Evolutionary conservation across 2,329 filamentous ascomycete genomes (phyloP).

Genomic region (Sporothrix phasma): DNA sequence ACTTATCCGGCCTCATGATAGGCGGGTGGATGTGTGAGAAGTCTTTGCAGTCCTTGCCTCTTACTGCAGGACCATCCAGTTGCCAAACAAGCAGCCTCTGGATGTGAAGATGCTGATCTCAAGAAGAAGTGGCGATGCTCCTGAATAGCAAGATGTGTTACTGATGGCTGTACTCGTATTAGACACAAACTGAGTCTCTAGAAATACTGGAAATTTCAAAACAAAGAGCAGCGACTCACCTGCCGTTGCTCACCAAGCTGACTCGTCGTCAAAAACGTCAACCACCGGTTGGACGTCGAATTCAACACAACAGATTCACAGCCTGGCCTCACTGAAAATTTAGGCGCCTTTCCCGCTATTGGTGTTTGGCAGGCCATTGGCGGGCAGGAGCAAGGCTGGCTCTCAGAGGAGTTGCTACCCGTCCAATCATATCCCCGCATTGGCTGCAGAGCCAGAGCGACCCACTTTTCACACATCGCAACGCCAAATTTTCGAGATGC

Average conservation of each 20-base stretch:
- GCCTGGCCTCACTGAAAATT: not conserved
- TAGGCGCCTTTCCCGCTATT: not conserved
- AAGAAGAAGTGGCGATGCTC: not conserved
- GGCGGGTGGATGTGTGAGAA: not conserved
- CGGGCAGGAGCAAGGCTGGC: slow-evolving; percentile 4
- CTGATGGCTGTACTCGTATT: too few relatives aligned
- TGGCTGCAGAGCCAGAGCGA: not conserved
- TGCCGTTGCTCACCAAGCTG: too few relatives aligned
- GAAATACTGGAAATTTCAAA: too few relatives aligned
- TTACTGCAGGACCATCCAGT: not conserved
- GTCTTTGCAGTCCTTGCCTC: not conserved
- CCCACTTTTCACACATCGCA: slow-evolving; percentile 2
- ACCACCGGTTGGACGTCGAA: too few relatives aligned
- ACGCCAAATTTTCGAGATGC: slow-evolving; percentile 13
- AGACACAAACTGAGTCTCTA: too few relatives aligned
- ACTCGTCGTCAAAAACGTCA: too few relatives aligned
- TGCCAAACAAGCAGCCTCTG: not conserved
- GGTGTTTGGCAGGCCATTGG: not conserved
- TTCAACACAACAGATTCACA: too few relatives aligned
- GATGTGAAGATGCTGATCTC: not conserved
- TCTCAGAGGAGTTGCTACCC: not conserved
- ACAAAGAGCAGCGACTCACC: too few relatives aligned
- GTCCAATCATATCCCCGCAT: slow-evolving; percentile 9
- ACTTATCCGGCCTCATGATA: slow-evolving; percentile 20
- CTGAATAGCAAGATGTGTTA: too few relatives aligned